Evolutionary conservation across 495 filamentous ascomycete genomes (phyloP).

Genomic region (Neurospora sp.): DNA sequence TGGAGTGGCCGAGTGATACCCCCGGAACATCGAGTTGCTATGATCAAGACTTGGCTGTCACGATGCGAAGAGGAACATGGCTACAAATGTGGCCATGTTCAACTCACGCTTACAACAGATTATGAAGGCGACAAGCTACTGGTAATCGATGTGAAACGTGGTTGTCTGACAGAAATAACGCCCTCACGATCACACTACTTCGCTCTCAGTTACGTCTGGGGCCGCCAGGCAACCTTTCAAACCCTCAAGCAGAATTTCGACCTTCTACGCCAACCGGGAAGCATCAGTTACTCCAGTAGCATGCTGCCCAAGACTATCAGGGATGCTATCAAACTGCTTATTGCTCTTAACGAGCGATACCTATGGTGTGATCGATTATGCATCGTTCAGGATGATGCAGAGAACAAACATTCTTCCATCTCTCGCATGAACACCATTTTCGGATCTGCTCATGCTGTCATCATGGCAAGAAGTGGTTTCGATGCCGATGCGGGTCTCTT

Average conservation of each 20-base stretch:
- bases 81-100: neutral
- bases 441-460: neutral
- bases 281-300: neutral
- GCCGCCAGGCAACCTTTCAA: neutral
- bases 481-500: neutral
- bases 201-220: neutral
- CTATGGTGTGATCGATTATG: neutral
- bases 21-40: neutral
- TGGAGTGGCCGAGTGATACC: neutral
- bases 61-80: neutral
- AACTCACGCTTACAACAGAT: neutral
- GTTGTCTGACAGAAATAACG: neutral
- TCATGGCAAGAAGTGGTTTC: neutral
- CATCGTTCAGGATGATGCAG: neutral
- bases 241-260: neutral
- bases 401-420: neutral
- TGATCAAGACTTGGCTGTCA: neutral
- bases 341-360: neutral
- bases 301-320: neutral
- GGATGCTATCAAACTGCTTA: neutral
- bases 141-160: neutral
- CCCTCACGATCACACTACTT: neutral
- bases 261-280: neutral
- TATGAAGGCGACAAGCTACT: neutral
- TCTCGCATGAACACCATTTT: neutral